Evolutionary conservation across 331 rosid genomes (phyloP), one percentile per base, ranked within the genome.

Genomic region (Rhamnella rubrinervis): DNA sequence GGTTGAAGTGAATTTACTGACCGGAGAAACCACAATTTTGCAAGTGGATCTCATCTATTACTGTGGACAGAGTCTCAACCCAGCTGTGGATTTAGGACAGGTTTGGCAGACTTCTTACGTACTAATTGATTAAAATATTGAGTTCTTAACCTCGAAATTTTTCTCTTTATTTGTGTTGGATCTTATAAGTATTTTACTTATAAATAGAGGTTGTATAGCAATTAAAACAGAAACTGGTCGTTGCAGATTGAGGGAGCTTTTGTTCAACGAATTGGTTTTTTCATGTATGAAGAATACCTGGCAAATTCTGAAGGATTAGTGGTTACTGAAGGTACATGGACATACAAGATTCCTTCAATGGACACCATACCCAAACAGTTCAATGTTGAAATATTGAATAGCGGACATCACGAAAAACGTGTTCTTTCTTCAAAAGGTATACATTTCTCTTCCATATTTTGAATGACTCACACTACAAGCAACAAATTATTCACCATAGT

Each of bases 21-120:
- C 85, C 1, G 97, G 98, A 67, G 92, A 80, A 81, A 89, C 97
- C 75, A 87, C 71, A 61, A 71, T 91, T 73, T 80, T 91, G 72
- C 96, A 76, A 76, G 74, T 90, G 3, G 96, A 93, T 81, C 85
- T 93, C 26, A 67, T 93, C 75, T 91, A 91, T 68, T 97, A 91
- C 75, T 93, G 96, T 76, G 98, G 97, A 77, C 92, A 85, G 83
- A 85, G 92, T 85, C 97, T 93, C 72, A 93, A 93, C 84, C 98
- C 96, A 61, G 97, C 97, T 15, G 95, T 93, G 70, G 96, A 93
- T 86, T 84, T 93, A 75, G 98, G 98, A 81, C 98, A 93, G 91
- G 98, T 93, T 65, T n/a, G 71, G 31, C 23, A 23, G 61, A 41
- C 46, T 14, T 57, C 21, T 26, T 63, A 18, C 59, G 20, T 9